Conservation (phyloP, 225 moss, liverwort and hornwort genomes). For the Sphagnum tenellum region DNA sequence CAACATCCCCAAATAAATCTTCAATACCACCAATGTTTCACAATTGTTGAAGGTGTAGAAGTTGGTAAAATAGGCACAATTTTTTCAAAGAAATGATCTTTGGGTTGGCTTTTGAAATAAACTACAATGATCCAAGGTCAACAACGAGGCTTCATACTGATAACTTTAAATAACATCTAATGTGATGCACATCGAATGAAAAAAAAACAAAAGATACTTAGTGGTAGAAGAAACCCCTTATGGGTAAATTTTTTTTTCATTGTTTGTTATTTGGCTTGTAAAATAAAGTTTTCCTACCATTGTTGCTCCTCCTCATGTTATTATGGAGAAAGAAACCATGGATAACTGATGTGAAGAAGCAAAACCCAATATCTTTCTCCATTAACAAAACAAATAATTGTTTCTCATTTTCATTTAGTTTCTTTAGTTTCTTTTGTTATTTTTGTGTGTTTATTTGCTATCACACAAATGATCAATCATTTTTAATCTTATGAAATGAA, state of each 20-base stretch:
- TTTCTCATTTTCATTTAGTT: no score
- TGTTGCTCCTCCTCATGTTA: no score
- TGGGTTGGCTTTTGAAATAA: conserved; percentile 39
- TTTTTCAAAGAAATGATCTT: conserved; percentile 54
- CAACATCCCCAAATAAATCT: conserved; percentile 76
- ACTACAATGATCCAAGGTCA: conserved; percentile 11
- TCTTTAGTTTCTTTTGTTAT: no score
- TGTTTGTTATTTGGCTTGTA: conserved; percentile 49
- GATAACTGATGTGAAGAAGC: no score
- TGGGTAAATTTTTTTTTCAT: conserved; percentile 92
- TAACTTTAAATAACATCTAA: not conserved
- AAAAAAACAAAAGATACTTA: no score
- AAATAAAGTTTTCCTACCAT: conserved; percentile 70
- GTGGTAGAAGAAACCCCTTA: conserved; percentile 54
- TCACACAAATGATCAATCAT: no score
- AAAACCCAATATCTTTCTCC: no score
- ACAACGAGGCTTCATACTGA: no score
- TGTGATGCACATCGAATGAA: not conserved
- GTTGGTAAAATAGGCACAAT: conserved; percentile 18
- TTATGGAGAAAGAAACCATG: no score
- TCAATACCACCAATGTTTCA: conserved; percentile 60
- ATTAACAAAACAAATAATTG: no score
- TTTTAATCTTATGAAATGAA: no score
- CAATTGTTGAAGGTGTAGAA: conserved; percentile 17
- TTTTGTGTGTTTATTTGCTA: no score